These are phyloP conservation scores for Populus hybrid DNA, from an alignment of 441 rosid species.

Conservation along the genomic window DNA sequence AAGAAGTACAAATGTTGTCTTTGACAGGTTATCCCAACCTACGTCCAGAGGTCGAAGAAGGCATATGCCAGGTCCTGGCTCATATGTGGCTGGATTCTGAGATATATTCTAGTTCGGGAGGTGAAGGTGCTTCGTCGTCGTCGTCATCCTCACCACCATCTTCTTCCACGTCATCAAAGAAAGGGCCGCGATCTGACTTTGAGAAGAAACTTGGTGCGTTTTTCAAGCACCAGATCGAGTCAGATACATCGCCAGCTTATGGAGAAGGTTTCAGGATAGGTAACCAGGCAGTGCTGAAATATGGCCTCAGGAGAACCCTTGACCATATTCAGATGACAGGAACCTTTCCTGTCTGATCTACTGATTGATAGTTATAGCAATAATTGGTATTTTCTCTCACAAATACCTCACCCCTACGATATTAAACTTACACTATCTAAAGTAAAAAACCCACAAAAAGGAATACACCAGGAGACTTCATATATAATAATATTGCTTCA, in stretches of 20 bases:
- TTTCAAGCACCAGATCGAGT: slow-evolving; percentile 83
- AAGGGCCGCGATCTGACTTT: slow-evolving; percentile 66
- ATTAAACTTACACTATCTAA: too few species aligned
- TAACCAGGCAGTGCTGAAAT: slow-evolving; percentile 59
- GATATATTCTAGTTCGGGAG: slow-evolving; percentile 50
- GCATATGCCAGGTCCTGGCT: slow-evolving; percentile 93
- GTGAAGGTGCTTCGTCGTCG: slow-evolving; percentile 41
- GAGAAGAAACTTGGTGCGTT: slow-evolving; percentile 89
- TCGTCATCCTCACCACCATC: slow-evolving; percentile 22
- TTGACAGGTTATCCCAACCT: slow-evolving; percentile 78
- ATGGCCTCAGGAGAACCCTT: slow-evolving; percentile 74
- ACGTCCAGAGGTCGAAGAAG: slow-evolving; percentile 94
- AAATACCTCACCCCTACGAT: too few species aligned
- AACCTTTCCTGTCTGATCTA: too few species aligned
- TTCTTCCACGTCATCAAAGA: slow-evolving; percentile 24
- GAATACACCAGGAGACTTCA: too few species aligned
- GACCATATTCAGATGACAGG: slow-evolving; percentile 86
- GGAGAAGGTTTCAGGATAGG: slow-evolving; percentile 93
- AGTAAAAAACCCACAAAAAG: too few species aligned
- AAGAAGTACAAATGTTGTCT: slow-evolving; percentile 3
- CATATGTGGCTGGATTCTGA: slow-evolving; percentile 95
- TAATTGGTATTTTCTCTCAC: too few species aligned
- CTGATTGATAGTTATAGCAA: too few species aligned
- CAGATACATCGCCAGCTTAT: slow-evolving; percentile 74
- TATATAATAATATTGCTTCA: too few species aligned